Conservation (phyloP, 805 yeast genomes). For the Cyberlindnera misumaiensis region DNA sequence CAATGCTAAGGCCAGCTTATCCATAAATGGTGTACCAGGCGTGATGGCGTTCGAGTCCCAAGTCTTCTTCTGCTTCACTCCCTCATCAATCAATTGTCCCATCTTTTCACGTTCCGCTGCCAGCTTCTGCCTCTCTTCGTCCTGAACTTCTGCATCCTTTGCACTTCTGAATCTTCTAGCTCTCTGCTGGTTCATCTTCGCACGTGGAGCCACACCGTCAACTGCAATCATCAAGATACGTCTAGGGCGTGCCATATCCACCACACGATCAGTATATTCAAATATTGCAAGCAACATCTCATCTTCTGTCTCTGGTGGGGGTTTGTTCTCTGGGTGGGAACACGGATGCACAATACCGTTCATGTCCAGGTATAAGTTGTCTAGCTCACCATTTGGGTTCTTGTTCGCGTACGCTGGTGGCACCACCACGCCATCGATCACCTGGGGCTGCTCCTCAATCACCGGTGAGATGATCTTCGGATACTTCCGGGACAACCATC, state of each 20-base stretch:
- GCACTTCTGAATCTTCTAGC: slow-evolving; percentile 91
- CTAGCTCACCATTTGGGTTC: slow-evolving; percentile 94
- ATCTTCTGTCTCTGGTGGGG: slow-evolving; percentile 93
- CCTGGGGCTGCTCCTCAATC: slow-evolving; percentile 58
- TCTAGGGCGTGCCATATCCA: slow-evolving; percentile 92
- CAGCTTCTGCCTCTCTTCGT: slow-evolving; percentile 58
- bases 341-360: slow-evolving; percentile 99
- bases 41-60: slow-evolving; percentile 98
- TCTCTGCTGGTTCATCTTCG: slow-evolving; percentile 96
- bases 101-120: slow-evolving; percentile 21
- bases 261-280: slow-evolving; percentile 84
- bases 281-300: slow-evolving; percentile 95
- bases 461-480: slow-evolving; percentile 94
- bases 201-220: slow-evolving; percentile 98
- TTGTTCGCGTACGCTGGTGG: slow-evolving; percentile 67
- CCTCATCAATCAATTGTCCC: slow-evolving; percentile 69
- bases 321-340: slow-evolving; percentile 94
- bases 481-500: slow-evolving; percentile 91
- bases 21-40: slow-evolving; percentile 99
- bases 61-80: slow-evolving; percentile 63
- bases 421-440: slow-evolving; percentile 52
- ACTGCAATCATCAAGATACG: slow-evolving; percentile 92
- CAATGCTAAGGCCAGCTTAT: slow-evolving; percentile 70
- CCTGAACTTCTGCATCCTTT: slow-evolving; percentile 75
- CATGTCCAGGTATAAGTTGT: slow-evolving; percentile 92